Evolutionary conservation across 2,329 filamentous ascomycete species (phyloP), one percentile per base, ranked within the genome.

Genomic region (Pyrenophora teres): DNA sequence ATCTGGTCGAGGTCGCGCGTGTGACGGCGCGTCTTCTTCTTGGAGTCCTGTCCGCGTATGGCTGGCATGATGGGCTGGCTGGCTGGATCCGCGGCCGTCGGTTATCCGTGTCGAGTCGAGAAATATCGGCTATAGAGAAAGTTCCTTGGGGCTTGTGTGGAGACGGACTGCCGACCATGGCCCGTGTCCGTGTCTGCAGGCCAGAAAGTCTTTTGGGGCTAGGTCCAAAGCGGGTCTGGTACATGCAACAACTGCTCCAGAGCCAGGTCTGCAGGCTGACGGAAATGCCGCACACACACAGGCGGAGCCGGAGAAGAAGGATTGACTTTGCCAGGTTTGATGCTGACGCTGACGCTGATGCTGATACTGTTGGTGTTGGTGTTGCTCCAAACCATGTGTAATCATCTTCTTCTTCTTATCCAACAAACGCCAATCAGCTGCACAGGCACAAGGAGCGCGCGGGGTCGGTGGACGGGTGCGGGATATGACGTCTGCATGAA

Each of bases 1-100:
- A 97, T 86, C 77, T 97, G 92, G 75, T 99, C 94, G 68, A 97
- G 81, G 75, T 96, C 93, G 75, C 94, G 94, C 68, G 67, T 77
- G 59, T 76, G 69, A 40, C 74, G 72, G 40, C 76, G 71, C 54
- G 78, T 78, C 73, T 79, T 79, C 64, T 76, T 76, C 65, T 79
- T 79, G 32, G 76, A 79, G 51, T 80, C 71, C 47, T 74, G 65
- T 60, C 78, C 78, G 49, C 78, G 73, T 56, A 80, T 80, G 53
- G 78, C 78, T 54, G 78, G 78, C 78, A 81, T 81, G 54, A 52
- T 70, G 68, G 80, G 50, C 52, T 70, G 67, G 40, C 25, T 8
- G 25, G 50, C 39, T 47, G 56, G 59, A 61, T 66, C 63, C 62
- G 65, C 60, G 59, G 65, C 60, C 62, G 62, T 58, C 64, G 57